A percentile compares a stretch with the other conserved stretches of the same genome.
Conservation (phyloP, 2,329 filamentous ascomycete species). For the Akanthomyces muscarius region DNA sequence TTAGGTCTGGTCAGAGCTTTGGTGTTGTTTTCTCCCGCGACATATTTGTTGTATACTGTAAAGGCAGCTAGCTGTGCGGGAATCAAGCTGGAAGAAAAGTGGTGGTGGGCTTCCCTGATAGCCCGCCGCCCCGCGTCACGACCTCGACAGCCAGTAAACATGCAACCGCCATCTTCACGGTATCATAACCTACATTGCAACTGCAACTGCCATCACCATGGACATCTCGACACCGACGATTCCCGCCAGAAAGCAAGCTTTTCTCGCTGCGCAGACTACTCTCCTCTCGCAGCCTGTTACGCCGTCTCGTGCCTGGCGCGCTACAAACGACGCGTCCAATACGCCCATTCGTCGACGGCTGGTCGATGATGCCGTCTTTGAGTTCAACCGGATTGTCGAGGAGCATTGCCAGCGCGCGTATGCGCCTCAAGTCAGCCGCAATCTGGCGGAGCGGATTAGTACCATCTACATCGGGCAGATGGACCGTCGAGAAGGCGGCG, state of each 20-base stretch:
- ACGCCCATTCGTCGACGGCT: constrained; percentile 42
- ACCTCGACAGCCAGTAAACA: neutral
- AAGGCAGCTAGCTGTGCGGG: too few relatives aligned
- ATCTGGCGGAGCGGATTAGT: constrained; percentile 71
- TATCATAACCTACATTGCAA: neutral
- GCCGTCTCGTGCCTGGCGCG: constrained; percentile 52
- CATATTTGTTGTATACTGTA: neutral
- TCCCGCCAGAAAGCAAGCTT: constrained; percentile 59
- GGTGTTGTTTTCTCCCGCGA: neutral
- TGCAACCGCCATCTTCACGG: neutral
- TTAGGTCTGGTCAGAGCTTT: too few relatives aligned
- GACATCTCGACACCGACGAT: constrained; percentile 45
- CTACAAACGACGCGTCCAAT: constrained; percentile 41
- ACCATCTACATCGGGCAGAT: constrained; percentile 52
- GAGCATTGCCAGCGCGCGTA: constrained; percentile 65
- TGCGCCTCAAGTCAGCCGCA: constrained; percentile 63
- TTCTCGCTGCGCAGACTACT: constrained; percentile 59
- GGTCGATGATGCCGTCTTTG: constrained; percentile 54
- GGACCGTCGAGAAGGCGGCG: constrained; percentile 36
- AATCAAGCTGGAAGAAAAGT: neutral
- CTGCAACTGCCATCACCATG: neutral
- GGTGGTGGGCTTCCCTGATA: neutral
- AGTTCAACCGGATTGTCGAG: constrained; percentile 58
- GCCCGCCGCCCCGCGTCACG: neutral
- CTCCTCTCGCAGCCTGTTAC: constrained; percentile 56